Evolutionary conservation across 2,329 filamentous ascomycete genomes (phyloP), one percentile per base, ranked within the genome.

Genomic region (Didymella exigua): DNA sequence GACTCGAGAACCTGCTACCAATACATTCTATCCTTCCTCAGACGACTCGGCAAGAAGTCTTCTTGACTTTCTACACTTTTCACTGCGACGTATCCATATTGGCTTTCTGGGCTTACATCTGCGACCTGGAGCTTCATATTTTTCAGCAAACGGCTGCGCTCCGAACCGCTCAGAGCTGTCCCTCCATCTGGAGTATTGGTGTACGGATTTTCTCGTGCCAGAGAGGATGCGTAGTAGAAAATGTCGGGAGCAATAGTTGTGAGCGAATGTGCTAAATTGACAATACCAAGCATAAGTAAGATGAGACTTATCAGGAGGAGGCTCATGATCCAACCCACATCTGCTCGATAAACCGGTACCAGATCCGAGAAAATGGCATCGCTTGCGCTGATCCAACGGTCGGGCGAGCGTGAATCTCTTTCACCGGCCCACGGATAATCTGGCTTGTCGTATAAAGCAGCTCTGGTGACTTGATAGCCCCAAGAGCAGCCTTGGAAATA

Each of bases 171-270:
- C 5, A 66, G 23, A 29, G 52, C 49, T 11, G 40, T 54, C 18
- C 65, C 63, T 6, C 61, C 59, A 10, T 44, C 5, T 11, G 59
- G 59, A 7, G 61, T 41, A 3, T 38, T 27, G 3, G 63, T 50
- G 24, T 62, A 60, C 1, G 63, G 59, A 43, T 69, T 69, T 37
- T 66, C 59, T 13, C 66, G 60, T 2, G 60, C 65, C 40, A 68
- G 26, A 2, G 58, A 54, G 50, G 63, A 34, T 2, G 61, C 62
- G 41, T 54, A 66, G 10, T 59, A 59, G 24, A 69, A 60, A 38
- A 69, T 37, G 29, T 67, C 66, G 13, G 63, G 66, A 1, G 59
- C 62, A 3, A 58, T 37, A 14, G 53, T 57, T 13, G 36, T 34
- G 11, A 43, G 10, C 26, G 26, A 38, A 5, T 42, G 48, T 14